phyloP scores from a whole-genome alignment of 768 basidiomycete species.

The Pleurotus salmoneostramineus region DNA sequence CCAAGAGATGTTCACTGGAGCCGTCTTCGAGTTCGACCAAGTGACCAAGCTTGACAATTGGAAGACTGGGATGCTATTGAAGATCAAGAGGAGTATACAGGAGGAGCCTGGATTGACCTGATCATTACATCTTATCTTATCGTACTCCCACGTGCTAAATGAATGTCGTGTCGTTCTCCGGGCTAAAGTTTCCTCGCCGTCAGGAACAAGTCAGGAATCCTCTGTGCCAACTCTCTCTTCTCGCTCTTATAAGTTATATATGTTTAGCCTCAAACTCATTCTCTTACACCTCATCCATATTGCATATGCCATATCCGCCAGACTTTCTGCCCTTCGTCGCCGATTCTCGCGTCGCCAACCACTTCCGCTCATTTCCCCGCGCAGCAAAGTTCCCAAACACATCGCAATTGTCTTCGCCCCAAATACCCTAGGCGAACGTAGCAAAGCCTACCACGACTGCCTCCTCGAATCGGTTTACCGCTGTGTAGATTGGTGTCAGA shows the following conservation, averaged over 20 bases:
- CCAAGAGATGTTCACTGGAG: conserved; percentile 65
- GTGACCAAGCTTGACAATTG: conserved; percentile 92
- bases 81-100: conserved; percentile 83
- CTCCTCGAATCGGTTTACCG: conserved; percentile 52
- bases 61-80: conserved; percentile 90
- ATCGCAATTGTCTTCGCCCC: conserved; percentile 61
- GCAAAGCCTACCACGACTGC: conserved; percentile 30
- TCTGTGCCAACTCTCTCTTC: not conserved
- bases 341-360: conserved; percentile 34
- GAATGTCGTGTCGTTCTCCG: no score
- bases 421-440: conserved; percentile 28
- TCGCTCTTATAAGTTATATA: not conserved
- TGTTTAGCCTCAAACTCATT: conserved; percentile 19
- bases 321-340: conserved; percentile 35
- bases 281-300: conserved; percentile 57
- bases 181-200: no score
- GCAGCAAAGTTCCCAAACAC: conserved; percentile 60
- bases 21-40: conserved; percentile 91
- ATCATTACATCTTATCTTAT: not conserved
- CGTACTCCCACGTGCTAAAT: no score
- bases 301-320: conserved; percentile 43
- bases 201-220: no score
- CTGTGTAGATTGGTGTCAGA: conserved; percentile 58
- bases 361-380: conserved; percentile 42
- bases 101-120: conserved; percentile 36